Conservation (phyloP, 108 stramenopile genomes). For the Skeletonema costatum region DNA sequence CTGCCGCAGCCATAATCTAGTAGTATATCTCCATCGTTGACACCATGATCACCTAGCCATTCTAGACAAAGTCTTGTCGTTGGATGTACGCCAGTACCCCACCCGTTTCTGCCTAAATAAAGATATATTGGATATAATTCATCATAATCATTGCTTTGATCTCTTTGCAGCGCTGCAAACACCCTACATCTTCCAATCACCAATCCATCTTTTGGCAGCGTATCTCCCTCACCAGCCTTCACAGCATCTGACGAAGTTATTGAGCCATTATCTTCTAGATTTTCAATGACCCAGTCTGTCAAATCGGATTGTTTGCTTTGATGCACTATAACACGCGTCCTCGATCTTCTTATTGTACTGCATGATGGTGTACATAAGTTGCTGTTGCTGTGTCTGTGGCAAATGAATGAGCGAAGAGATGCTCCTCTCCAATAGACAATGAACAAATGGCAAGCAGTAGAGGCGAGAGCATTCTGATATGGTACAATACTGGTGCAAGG, state of each 20-base stretch:
- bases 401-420: background rate
- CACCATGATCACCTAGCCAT: slow-evolving; percentile 42
- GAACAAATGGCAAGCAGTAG: background rate
- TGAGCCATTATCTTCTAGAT: slow-evolving; percentile 35
- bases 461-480: background rate
- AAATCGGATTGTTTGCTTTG: slow-evolving; percentile 10
- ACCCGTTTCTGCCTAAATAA: slow-evolving; percentile 22
- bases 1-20: slow-evolving; percentile 81
- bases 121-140: slow-evolving; percentile 28
- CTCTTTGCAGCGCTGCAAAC: slow-evolving; percentile 26
- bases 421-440: background rate
- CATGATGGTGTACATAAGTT: background rate
- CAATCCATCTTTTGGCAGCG: slow-evolving; percentile 45
- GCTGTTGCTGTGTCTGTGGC: background rate
- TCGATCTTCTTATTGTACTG: background rate
- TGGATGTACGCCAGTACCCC: slow-evolving; percentile 79
- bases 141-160: slow-evolving; percentile 11
- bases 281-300: slow-evolving; percentile 55
- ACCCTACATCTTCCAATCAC: slow-evolving; percentile 42
- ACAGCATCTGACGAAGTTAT: slow-evolving; percentile 40
- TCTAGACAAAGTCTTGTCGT: slow-evolving; percentile 76
- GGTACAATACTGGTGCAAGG: too few species aligned
- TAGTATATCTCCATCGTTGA: slow-evolving; percentile 25
- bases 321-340: background rate
- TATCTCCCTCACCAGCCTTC: slow-evolving; percentile 54